Base-by-base conservation (phyloP, 768 basidiomycete species). In the Tylopilus intermedius region DNA sequence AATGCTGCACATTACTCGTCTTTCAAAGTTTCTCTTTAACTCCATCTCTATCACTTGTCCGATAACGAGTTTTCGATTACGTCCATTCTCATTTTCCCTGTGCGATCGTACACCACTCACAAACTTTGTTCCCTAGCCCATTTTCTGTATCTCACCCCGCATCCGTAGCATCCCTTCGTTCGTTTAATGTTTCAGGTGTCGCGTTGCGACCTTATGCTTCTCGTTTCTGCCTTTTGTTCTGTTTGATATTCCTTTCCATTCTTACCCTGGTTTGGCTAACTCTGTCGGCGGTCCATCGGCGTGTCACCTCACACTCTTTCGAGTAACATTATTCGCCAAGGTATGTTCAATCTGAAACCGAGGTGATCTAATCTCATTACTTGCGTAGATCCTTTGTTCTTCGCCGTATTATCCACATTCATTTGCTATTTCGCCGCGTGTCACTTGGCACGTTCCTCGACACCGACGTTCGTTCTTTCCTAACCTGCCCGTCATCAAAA, bases 241-340 rank as follows among this genome's bases (percentile, higher is more conserved):
- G 0, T 50, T 52, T 45, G 33, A 13, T 42, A 9, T 52, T 43
- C 8, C 26, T 44, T 26, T 18, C 22, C 15, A 13, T 33, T 32
- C 24, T n/a, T 47, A 42, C 27, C 37, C 33, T 32, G 29, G n/a
- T 43, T 32, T 32, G 29, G n/a, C 45, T 32, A 37, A 49, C 47
- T 8, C 39, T 29, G 39, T 51, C 44, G 4, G 44, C 39, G 9
- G 43, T 51, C 47, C n/a, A 39, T 57, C 57, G 47, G 37, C 22
- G 15, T 30, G 5, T 39, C 27, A 3, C 15, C 13, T n/a, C 41
- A 54, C 57, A 27, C 11, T 54, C 62, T 7, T 54, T 65, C 41
- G 26, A 38, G 30, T 53, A 54, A 38, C 40, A 37, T 47, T 56
- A 51, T 58, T 51, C 29, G 8, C 47, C 1, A 41, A 64, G 59